phyloP scores from a whole-genome alignment of 2,329 filamentous ascomycete genomes.

The Paracoccidioides brasiliensis region DNA sequence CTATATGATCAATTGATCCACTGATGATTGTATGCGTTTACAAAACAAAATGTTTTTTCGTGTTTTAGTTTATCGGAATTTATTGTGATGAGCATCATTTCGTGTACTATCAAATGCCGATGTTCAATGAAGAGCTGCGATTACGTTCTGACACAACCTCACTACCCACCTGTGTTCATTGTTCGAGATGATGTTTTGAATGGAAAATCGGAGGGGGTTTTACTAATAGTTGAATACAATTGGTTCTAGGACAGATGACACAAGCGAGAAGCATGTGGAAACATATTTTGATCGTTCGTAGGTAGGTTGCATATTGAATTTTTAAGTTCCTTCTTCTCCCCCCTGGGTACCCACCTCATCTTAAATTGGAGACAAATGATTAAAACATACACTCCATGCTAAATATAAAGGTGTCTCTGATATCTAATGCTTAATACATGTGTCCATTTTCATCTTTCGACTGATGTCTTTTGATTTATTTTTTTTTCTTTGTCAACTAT shows the following conservation, averaged over 20 bases:
- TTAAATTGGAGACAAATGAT: conserved; percentile 7
- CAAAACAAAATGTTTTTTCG: background rate
- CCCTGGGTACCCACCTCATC: conserved; percentile 1
- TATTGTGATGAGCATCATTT: conserved; percentile 31
- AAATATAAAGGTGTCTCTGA: conserved; percentile 42
- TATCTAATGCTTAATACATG: conserved; percentile 42
- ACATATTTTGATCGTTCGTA: background rate
- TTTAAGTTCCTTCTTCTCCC: conserved; percentile 8
- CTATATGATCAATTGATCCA: background rate
- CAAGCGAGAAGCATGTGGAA: background rate
- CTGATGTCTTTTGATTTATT: conserved; percentile 31
- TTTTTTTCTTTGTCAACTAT: background rate
- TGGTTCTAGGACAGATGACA: background rate
- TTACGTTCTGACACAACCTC: background rate
- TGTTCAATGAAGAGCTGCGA: conserved; percentile 32
- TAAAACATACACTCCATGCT: conserved; percentile 45
- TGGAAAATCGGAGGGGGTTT: background rate
- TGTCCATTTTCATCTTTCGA: conserved; percentile 54
- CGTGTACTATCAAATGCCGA: conserved; percentile 40
- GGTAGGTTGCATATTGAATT: conserved; percentile 5
- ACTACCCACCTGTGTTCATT: background rate
- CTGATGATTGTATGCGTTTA: background rate
- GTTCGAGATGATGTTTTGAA: background rate
- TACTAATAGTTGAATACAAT: background rate
- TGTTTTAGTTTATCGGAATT: background rate